Conservation (phyloP, 176 grass and related monocot genomes). For the Miscanthus lutarioriparius region DNA sequence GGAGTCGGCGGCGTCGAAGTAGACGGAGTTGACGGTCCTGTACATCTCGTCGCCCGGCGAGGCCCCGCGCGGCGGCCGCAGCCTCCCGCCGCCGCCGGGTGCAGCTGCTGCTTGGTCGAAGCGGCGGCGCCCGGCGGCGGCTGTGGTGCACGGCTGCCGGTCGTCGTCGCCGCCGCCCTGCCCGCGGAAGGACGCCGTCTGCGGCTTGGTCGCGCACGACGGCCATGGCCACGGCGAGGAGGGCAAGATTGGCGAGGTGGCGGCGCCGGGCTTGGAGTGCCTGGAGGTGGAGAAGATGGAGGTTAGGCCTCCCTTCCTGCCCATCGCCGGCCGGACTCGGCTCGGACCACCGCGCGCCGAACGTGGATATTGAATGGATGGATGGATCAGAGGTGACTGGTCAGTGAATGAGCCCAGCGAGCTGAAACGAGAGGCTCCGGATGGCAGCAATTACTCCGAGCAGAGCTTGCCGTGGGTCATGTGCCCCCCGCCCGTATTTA, state of each 20-base stretch:
- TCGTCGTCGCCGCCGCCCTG: not conserved
- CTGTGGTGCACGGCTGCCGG: slow-evolving; percentile 6
- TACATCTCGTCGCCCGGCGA: slow-evolving; percentile 18
- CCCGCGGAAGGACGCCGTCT: slow-evolving; percentile 70
- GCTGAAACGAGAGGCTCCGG: no score
- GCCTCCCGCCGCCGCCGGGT: not conserved
- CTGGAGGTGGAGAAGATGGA: slow-evolving; percentile 65
- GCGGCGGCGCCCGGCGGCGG: not conserved
- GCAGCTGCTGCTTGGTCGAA: not conserved
- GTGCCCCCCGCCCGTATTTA: slow-evolving; percentile 39
- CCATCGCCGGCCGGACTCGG: slow-evolving; percentile 5
- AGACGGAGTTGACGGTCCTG: slow-evolving; percentile 58
- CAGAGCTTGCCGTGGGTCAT: slow-evolving; percentile 37
- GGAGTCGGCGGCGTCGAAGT: slow-evolving; percentile 33
- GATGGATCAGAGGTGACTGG: not conserved
- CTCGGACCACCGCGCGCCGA: no score
- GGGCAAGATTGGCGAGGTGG: not conserved
- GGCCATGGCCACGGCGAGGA: slow-evolving; percentile 60
- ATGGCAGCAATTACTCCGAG: not conserved
- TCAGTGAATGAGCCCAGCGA: not conserved
- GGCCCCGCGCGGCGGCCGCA: not conserved
- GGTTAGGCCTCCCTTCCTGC: slow-evolving; percentile 61
- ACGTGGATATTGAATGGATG: not conserved
- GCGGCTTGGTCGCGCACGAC: slow-evolving; percentile 47
- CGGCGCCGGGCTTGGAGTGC: not conserved